Evolutionary conservation across 192 early-diverging fungal species (phyloP).

Genomic region (Umbelopsis sp.): DNA sequence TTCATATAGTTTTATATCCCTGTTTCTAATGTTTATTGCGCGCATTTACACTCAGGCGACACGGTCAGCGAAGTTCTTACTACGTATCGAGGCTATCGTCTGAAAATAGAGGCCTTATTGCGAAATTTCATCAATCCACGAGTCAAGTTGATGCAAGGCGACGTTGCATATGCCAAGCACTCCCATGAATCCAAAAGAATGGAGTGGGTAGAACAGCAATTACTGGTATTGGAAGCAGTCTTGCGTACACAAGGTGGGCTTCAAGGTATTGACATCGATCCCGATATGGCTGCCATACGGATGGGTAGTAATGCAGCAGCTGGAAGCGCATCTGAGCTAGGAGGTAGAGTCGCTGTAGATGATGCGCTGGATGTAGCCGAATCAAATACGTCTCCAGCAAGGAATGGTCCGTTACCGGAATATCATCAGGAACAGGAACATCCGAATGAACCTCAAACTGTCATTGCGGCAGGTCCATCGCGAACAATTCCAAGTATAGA

Average conservation of each 20-base stretch:
- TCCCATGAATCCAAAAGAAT: slow-evolving; percentile 31
- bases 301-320: slow-evolving; percentile 35
- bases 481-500: not conserved
- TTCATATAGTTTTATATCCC: not conserved
- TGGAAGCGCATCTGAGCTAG: slow-evolving; percentile 20
- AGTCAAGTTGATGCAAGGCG: slow-evolving; percentile 25
- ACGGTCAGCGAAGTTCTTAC: slow-evolving; percentile 20
- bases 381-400: slow-evolving; percentile 2
- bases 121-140: slow-evolving; percentile 29
- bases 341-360: slow-evolving; percentile 29
- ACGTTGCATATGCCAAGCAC: slow-evolving; percentile 17
- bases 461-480: not conserved
- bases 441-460: not conserved
- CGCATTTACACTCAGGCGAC: slow-evolving; percentile 1
- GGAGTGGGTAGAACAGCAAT: slow-evolving; percentile 38
- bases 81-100: slow-evolving; percentile 31
- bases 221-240: slow-evolving; percentile 21
- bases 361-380: slow-evolving; percentile 30
- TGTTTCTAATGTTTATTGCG: not conserved
- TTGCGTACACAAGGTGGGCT: slow-evolving; percentile 20
- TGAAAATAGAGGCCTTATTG: slow-evolving; percentile 31
- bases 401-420: slow-evolving; percentile 5
- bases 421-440: not conserved
- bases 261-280: slow-evolving; percentile 24
- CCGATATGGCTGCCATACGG: slow-evolving; percentile 26